These are phyloP conservation scores for Blepharisma undulans DNA, from an alignment of 169 alveolate genomes.

Conservation along the genomic window DNA sequence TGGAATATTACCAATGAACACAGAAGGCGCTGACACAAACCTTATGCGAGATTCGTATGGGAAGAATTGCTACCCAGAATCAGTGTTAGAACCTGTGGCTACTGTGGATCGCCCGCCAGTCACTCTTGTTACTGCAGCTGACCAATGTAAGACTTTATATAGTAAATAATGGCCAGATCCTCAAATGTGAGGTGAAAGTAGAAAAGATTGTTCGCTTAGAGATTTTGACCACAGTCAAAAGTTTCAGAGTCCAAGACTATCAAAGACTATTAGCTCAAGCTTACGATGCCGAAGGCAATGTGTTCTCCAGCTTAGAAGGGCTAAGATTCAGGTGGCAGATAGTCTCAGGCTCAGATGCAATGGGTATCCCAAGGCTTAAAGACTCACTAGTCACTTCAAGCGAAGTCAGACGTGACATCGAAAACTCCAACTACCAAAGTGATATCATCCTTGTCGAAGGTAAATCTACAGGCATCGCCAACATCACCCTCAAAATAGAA, in stretches of 20 bases:
- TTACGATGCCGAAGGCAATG: conserved; percentile 38
- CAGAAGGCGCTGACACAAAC: conserved; percentile 1
- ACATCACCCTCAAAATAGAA: conserved; percentile 1
- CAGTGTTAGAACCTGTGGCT: conserved; percentile 34
- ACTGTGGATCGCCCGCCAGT: conserved; percentile 31
- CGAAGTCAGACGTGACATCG: conserved; percentile 34
- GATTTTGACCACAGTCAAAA: conserved; percentile 27
- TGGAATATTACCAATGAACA: background rate
- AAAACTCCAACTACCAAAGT: conserved; percentile 19
- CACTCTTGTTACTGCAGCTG: conserved; percentile 28
- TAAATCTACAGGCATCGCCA: conserved; percentile 38
- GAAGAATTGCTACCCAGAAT: background rate
- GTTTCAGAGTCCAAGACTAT: conserved; percentile 36
- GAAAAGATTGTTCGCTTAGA: background rate
- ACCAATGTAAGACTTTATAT: background rate
- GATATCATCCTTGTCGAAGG: conserved; percentile 37
- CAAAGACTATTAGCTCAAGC: conserved; percentile 31
- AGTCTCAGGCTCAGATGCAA: background rate
- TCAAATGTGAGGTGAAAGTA: conserved; percentile 40
- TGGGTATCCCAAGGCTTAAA: conserved; percentile 12
- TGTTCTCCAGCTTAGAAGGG: conserved; percentile 37
- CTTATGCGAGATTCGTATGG: conserved; percentile 18
- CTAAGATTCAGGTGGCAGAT: conserved; percentile 37
- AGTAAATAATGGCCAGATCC: background rate
- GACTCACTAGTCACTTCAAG: conserved; percentile 1